These are phyloP conservation scores for Diplocarpon rosae DNA, from an alignment of 2,329 filamentous ascomycete species.

Conservation along the genomic window DNA sequence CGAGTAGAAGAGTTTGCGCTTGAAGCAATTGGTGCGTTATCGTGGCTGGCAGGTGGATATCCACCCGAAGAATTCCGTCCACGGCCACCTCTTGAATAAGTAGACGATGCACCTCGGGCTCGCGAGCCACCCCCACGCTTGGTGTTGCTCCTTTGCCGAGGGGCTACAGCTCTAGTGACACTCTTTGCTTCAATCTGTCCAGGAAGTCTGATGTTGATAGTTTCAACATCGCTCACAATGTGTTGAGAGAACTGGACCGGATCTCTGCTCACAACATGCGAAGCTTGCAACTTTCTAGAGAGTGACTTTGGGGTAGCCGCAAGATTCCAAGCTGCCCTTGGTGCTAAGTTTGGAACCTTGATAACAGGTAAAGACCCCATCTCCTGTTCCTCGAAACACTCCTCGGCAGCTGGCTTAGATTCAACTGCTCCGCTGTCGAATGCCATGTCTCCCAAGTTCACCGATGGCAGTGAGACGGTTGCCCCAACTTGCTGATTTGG, in stretches of 20 bases:
- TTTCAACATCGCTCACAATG: constrained; percentile 30
- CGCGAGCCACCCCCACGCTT: constrained; percentile 22
- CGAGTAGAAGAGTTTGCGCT: constrained; percentile 15
- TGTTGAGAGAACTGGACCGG: constrained; percentile 31
- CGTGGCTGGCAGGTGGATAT: constrained; percentile 19
- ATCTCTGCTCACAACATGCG: constrained; percentile 36
- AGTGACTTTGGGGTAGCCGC: constrained; percentile 43
- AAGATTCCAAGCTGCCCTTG: constrained; percentile 52
- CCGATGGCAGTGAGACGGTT: constrained; percentile 57
- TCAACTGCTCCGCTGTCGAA: constrained; percentile 36
- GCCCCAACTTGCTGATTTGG: constrained; percentile 35
- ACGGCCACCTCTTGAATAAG: constrained; percentile 23
- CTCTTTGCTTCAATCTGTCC: constrained; percentile 33
- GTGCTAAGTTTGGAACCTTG: constrained; percentile 51
- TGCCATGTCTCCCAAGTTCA: constrained; percentile 18
- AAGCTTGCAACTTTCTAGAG: constrained; percentile 38
- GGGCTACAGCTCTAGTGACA: constrained; percentile 27
- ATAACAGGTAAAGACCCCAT: constrained; percentile 67
- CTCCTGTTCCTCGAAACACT: constrained; percentile 72
- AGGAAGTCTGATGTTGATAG: constrained; percentile 36
- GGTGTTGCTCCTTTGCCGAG: constrained; percentile 25
- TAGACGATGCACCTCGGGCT: constrained; percentile 19
- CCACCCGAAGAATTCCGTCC: constrained; percentile 21
- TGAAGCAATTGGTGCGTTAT: constrained; percentile 16
- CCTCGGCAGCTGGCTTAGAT: constrained; percentile 62